Conservation (phyloP, 78 protist genomes). For the Salpingoeca rosetta region DNA sequence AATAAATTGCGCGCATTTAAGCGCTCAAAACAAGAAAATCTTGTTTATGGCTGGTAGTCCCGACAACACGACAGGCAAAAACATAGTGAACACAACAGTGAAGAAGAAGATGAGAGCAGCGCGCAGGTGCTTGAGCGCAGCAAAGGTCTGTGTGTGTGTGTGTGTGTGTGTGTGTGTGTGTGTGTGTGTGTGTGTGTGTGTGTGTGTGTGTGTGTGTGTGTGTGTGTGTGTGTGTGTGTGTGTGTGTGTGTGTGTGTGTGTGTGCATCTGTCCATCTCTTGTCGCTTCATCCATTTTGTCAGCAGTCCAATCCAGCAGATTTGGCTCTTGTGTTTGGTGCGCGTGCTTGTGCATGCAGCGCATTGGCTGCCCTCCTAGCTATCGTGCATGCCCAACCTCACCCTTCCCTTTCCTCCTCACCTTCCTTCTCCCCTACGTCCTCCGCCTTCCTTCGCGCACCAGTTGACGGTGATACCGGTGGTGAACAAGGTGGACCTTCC, state of each 20-base stretch:
- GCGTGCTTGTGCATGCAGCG: not conserved
- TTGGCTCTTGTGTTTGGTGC: not conserved
- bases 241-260: not conserved
- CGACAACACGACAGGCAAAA: too few relatives aligned
- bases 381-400: slow-evolving; percentile 16
- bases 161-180: too few relatives aligned
- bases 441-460: not conserved
- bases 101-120: too few relatives aligned
- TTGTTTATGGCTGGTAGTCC: too few relatives aligned
- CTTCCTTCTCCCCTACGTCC: slow-evolving; percentile 35
- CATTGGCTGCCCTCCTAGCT: slow-evolving; percentile 25
- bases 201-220: not conserved
- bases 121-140: too few relatives aligned
- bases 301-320: not conserved
- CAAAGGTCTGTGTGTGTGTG: too few relatives aligned
- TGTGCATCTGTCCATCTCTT: not conserved
- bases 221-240: slow-evolving; percentile 10
- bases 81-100: too few relatives aligned
- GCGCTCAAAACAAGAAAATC: too few relatives aligned
- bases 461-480: slow-evolving; percentile 17
- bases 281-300: too few relatives aligned
- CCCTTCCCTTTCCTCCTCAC: slow-evolving; percentile 60
- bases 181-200: too few relatives aligned
- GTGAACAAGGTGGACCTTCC: slow-evolving; percentile 67
- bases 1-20: too few relatives aligned